phyloP scores from a whole-genome alignment of 139 green algal genomes.

The Astrephomene gubernaculifera region DNA sequence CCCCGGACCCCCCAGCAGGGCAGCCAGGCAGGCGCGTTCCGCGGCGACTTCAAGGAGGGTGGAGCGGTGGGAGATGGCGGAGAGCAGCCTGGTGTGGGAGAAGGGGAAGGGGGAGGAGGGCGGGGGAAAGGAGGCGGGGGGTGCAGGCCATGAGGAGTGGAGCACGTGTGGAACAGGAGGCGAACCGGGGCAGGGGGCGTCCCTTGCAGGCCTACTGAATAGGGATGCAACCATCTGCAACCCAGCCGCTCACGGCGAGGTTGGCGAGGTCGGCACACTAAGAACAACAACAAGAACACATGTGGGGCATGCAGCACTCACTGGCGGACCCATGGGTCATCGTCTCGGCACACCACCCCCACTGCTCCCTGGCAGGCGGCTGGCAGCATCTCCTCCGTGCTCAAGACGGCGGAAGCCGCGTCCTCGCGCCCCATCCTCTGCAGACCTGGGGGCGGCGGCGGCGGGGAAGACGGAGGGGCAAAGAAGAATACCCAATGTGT shows the following conservation, averaged over 20 bases:
- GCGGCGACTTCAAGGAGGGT: slow-evolving; percentile 39
- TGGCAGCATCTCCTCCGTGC: slow-evolving; percentile 38
- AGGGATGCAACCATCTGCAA: no score
- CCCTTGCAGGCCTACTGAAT: no score
- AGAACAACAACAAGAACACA: no score
- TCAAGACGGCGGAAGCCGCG: not conserved
- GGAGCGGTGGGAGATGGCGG: slow-evolving; percentile 2
- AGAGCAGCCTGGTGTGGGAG: slow-evolving; percentile 28
- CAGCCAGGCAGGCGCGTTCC: slow-evolving; percentile 40
- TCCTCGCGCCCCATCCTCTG: slow-evolving; percentile 29
- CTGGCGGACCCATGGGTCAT: slow-evolving; percentile 9
- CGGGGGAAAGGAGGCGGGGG: not conserved
- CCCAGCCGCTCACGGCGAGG: no score
- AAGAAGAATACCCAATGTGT: no score
- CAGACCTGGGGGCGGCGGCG: slow-evolving; percentile 7
- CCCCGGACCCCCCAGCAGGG: slow-evolving; percentile 31
- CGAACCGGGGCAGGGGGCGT: no score
- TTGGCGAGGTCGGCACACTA: no score
- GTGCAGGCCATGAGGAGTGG: not conserved
- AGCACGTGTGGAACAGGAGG: not conserved
- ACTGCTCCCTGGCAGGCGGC: slow-evolving; percentile 48
- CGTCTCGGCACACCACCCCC: slow-evolving; percentile 30
- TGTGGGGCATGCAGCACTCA: no score
- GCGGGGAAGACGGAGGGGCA: no score
- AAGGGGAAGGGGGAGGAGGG: no score